Base-by-base conservation (phyloP, 2,329 filamentous ascomycete genomes). In the Aureobasidium sp. region DNA sequence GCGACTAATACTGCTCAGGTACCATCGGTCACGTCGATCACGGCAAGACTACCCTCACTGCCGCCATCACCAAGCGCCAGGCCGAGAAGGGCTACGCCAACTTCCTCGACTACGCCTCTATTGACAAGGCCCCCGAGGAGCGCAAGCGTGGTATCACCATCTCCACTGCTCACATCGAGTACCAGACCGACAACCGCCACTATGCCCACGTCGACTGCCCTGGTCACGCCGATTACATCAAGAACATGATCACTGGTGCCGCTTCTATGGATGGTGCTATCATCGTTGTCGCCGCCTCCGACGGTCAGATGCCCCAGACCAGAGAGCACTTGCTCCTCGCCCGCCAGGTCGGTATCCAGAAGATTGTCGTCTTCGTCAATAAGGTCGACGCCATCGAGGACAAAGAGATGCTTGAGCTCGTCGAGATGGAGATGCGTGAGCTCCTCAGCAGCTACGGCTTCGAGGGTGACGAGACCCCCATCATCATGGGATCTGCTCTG, bases 221-320 rank as follows among this genome's bases (percentile, higher is more conserved):
- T 64, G 94, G 94, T 80, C 94, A 99, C 88, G 94, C 94, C 79
- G 94, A 99, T 91, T 99, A 99, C 84, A 97, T 99, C 83, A 99
- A 99, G 87, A 99, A 99, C 88, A 99, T 99, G 94, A 99, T 99
- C 78, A 99, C 94, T 69, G 94, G 94, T 87, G 92, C 94, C 66
- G 93, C 95, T 72, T 96, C 91, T 83, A 99, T 99, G 94, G 94
- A 99, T 72, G 94, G 94, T 72, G 93, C 94, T 72, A 93, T 99
- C 75, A 97, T 99, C 72, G 94, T 99, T 69, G 95, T 99, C 71
- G 95, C 95, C 70, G 94, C 94, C 70, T 96, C 91, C 41, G 94
- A 99, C 76, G 94, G 94, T 75, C 95, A 99, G 82, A 99, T 99
- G 94, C 94, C 94, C 72, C 95, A 99, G 85, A 99, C 94, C 68